Evolutionary conservation across 2,329 filamentous ascomycete genomes (phyloP).

Genomic region (Tolypocladium pustulatum): DNA sequence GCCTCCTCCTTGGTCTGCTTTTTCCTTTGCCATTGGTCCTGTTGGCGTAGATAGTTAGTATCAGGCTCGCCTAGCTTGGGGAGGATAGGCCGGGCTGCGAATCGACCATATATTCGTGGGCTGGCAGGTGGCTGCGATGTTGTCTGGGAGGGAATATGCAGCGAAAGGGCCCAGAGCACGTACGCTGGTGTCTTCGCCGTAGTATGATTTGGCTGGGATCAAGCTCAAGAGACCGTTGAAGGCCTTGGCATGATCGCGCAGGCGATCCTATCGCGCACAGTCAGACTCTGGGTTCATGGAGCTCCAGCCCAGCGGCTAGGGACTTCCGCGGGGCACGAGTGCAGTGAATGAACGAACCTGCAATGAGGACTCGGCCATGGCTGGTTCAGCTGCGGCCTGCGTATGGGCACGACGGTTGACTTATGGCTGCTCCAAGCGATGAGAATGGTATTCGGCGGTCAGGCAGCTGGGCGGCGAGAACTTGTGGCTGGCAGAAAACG

Average conservation of each 20-base stretch:
- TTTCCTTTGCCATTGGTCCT: constrained; percentile 90
- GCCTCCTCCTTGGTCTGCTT: constrained; percentile 93
- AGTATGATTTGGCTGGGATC: constrained; percentile 86
- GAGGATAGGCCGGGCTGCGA: not conserved
- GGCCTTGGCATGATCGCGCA: constrained; percentile 54
- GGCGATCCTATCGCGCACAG: constrained; percentile 34
- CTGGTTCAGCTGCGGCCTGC: not conserved
- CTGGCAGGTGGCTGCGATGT: not conserved
- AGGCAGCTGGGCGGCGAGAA: not conserved
- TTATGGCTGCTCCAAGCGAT: not conserved
- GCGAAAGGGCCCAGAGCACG: constrained; percentile 23
- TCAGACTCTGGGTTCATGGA: constrained; percentile 5
- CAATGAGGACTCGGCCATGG: constrained; percentile 34
- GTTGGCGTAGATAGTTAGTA: constrained; percentile 4
- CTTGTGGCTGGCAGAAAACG: not conserved
- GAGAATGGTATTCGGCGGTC: not conserved
- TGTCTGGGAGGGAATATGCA: not conserved
- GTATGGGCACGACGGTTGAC: not conserved
- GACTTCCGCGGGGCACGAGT: constrained; percentile 14
- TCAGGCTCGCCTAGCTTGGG: not conserved
- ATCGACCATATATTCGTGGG: not conserved
- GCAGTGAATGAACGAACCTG: constrained; percentile 29
- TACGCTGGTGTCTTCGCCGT: constrained; percentile 76
- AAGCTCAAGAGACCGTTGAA: constrained; percentile 81
- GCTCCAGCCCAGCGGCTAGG: not conserved